phyloP scores from a whole-genome alignment of 2,329 filamentous ascomycete genomes.

The Beauveria brongniartii region DNA sequence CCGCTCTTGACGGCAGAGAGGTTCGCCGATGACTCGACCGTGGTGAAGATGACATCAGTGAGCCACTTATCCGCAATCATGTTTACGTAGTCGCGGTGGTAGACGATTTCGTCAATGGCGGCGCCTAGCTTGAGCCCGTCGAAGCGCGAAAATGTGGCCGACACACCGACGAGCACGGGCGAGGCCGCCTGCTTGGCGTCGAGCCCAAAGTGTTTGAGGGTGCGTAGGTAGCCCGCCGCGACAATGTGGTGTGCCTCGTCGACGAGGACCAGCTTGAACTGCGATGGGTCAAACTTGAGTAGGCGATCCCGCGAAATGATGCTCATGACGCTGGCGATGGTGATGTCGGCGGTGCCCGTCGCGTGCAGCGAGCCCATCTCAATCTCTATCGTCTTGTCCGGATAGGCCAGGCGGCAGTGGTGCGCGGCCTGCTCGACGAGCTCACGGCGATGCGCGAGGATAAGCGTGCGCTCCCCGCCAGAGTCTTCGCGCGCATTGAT shows the following conservation, averaged over 20 bases:
- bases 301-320: conserved; percentile 70
- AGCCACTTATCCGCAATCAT: conserved; percentile 86
- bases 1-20: conserved; percentile 60
- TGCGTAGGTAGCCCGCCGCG: conserved; percentile 66
- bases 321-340: conserved; percentile 82
- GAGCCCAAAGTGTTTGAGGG: conserved; percentile 72
- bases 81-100: conserved; percentile 67
- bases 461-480: conserved; percentile 68
- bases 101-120: conserved; percentile 91
- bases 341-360: conserved; percentile 80
- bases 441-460: conserved; percentile 86
- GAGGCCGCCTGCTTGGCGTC: conserved; percentile 32
- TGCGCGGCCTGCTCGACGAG: conserved; percentile 87
- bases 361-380: conserved; percentile 81
- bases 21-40: conserved; percentile 75
- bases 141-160: conserved; percentile 68
- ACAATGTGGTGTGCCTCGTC: conserved; percentile 98
- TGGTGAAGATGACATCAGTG: conserved; percentile 87
- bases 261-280: conserved; percentile 85
- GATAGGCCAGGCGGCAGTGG: conserved; percentile 77
- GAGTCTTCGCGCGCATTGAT: conserved; percentile 46
- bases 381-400: conserved; percentile 71
- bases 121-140: conserved; percentile 76
- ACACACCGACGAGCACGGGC: conserved; percentile 78
- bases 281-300: conserved; percentile 68